These are phyloP conservation scores for Morella rubra DNA, from an alignment of 306 rosid genomes.

Conservation along the genomic window DNA sequence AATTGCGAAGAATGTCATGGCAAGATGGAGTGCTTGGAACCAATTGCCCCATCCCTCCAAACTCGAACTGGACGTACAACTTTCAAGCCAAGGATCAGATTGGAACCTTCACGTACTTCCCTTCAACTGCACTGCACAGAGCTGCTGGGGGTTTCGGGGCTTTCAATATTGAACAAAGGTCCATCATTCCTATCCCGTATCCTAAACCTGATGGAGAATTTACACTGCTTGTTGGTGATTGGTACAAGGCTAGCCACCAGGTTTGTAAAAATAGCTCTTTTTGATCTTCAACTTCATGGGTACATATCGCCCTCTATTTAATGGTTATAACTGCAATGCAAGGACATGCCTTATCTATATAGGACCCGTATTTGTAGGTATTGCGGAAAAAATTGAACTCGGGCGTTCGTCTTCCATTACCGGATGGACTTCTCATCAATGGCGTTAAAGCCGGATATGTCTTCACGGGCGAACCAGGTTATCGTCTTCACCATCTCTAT, in stretches of 20 bases:
- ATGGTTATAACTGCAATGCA: not conserved
- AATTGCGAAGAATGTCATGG: constrained; percentile 75
- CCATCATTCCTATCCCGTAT: constrained; percentile 67
- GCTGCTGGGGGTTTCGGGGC: constrained; percentile 80
- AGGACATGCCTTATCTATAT: not conserved
- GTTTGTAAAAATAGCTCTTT: constrained; percentile 25
- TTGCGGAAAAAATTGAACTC: constrained; percentile 53
- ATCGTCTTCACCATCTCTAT: not conserved
- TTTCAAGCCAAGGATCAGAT: constrained; percentile 85
- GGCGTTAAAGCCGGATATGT: constrained; percentile 34
- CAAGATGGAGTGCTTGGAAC: constrained; percentile 90
- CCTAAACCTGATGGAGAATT: constrained; percentile 52
- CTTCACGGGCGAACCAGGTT: constrained; percentile 58
- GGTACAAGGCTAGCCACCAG: constrained; percentile 64
- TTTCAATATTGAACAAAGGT: constrained; percentile 60
- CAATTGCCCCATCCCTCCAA: constrained; percentile 84
- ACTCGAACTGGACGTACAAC: constrained; percentile 77
- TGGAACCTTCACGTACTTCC: constrained; percentile 74
- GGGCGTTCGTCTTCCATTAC: constrained; percentile 57
- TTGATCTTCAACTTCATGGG: not conserved
- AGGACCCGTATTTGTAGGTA: constrained; percentile 31
- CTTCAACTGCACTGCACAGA: constrained; percentile 67
- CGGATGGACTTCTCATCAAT: constrained; percentile 73
- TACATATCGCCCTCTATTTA: not conserved
- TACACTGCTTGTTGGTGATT: constrained; percentile 71